Percentiles rank a stretch among this genome's conserved stretches.
Conservation (phyloP, 345 rosid genomes). For the Citrus trifoliata region DNA sequence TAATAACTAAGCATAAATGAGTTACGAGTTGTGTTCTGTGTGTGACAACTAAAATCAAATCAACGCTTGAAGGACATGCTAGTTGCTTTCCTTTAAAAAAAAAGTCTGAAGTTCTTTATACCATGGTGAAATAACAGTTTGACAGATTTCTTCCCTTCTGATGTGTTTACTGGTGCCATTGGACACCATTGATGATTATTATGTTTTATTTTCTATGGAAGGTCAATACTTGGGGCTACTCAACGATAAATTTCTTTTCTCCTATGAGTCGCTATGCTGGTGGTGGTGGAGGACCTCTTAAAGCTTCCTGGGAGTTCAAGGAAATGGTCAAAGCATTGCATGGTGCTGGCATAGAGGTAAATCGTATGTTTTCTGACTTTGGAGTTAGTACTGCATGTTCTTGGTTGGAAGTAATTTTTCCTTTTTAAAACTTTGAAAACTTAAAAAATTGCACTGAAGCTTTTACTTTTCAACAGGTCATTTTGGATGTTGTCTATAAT, state of each 20-base stretch:
- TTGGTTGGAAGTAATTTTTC: not conserved
- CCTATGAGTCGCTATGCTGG: constrained; percentile 96
- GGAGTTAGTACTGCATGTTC: not conserved
- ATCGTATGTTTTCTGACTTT: constrained; percentile 7
- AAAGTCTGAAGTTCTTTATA: not conserved
- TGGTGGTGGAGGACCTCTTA: constrained; percentile 74
- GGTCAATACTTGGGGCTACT: constrained; percentile 99
- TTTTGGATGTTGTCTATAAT: constrained; percentile 94
- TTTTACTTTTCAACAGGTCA: constrained; percentile 50
- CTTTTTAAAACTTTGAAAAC: constrained; percentile 14
- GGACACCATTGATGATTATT: not conserved
- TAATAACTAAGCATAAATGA: not conserved
- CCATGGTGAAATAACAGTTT: not conserved
- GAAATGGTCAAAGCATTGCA: constrained; percentile 97
- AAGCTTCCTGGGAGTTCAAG: constrained; percentile 81
- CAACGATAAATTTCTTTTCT: constrained; percentile 93
- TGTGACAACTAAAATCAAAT: not conserved
- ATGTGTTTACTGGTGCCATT: not conserved
- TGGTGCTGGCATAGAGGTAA: constrained; percentile 88
- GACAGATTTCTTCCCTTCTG: not conserved
- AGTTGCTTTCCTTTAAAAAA: not conserved
- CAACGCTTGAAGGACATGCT: not conserved
- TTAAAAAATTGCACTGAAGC: constrained; percentile 3
- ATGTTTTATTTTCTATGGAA: constrained; percentile 18
- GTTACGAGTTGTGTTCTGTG: not conserved